phyloP scores from a whole-genome alignment of 371 early-diverging fungal genomes.

The Cokeromyces recurvatus region DNA sequence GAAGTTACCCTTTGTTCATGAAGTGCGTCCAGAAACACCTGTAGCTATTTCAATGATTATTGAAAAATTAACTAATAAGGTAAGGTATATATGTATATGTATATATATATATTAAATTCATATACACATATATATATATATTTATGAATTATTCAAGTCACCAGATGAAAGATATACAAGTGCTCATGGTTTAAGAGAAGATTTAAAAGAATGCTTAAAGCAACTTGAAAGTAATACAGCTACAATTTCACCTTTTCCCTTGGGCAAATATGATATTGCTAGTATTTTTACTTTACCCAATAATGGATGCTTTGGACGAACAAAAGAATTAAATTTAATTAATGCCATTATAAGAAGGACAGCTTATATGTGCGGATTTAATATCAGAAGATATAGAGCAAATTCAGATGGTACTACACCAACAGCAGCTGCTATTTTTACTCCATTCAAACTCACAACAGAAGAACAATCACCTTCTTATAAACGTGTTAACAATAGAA shows the following conservation, averaged over 20 bases:
- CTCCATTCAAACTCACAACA: slow-evolving; percentile 4
- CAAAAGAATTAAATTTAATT: slow-evolving; percentile 28
- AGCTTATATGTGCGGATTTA: slow-evolving; percentile 28
- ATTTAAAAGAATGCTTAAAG: slow-evolving; percentile 45
- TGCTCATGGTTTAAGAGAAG: slow-evolving; percentile 53
- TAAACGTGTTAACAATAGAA: slow-evolving; percentile 11
- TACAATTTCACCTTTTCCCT: slow-evolving; percentile 23
- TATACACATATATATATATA: no score
- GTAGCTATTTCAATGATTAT: slow-evolving; percentile 43
- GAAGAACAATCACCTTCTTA: slow-evolving; percentile 9
- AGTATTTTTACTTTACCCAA: slow-evolving; percentile 54
- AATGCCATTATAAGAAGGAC: slow-evolving; percentile 32
- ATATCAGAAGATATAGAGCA: slow-evolving; percentile 6
- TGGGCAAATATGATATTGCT: slow-evolving; percentile 49
- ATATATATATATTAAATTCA: no score
- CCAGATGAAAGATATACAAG: slow-evolving; percentile 58
- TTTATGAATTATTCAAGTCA: no score
- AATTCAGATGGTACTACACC: slow-evolving; percentile 1
- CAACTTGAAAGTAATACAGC: slow-evolving; percentile 16
- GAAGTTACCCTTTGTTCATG: slow-evolving; percentile 41
- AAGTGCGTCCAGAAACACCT: slow-evolving; percentile 47
- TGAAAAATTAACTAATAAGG: slow-evolving; percentile 57
- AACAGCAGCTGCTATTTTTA: slow-evolving; percentile 6
- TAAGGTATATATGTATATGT: no score
- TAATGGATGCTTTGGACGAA: slow-evolving; percentile 44